Percentiles rank a stretch among this genome's conserved stretches.
These are phyloP conservation scores for Thermothelomyces thermophilus DNA, from an alignment of 2,329 filamentous ascomycete genomes.

Conservation along the genomic window DNA sequence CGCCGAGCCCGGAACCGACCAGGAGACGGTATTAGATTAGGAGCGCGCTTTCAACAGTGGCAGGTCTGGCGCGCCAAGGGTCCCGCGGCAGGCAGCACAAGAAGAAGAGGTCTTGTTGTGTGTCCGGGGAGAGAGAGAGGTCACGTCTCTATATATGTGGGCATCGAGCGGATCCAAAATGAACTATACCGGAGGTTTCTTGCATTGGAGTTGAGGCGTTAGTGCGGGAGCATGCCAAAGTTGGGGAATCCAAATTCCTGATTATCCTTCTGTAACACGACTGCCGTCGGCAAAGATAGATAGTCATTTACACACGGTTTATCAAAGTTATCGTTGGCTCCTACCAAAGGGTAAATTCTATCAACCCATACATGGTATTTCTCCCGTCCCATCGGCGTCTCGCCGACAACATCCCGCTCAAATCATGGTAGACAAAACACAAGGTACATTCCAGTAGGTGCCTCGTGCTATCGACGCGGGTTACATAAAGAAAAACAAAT, in stretches of 20 bases:
- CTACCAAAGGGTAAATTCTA: background rate
- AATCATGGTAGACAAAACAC: slow-evolving; percentile 1
- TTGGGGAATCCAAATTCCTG: background rate
- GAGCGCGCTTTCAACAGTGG: too few species aligned
- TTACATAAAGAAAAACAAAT: too few species aligned
- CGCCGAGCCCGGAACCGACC: slow-evolving; percentile 78
- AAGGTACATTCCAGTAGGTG: slow-evolving; percentile 19
- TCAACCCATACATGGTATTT: too few species aligned
- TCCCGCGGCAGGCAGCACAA: too few species aligned
- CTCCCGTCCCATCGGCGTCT: too few species aligned
- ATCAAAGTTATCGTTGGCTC: too few species aligned
- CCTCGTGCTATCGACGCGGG: slow-evolving; percentile 14
- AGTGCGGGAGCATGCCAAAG: background rate
- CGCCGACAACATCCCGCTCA: background rate
- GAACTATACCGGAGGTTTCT: background rate
- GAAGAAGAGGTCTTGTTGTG: too few species aligned
- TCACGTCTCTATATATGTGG: too few species aligned
- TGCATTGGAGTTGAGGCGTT: slow-evolving; percentile 17
- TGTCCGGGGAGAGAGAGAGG: too few species aligned
- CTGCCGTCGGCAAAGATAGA: background rate
- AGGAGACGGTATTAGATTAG: slow-evolving; percentile 58
- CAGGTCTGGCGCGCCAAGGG: too few species aligned
- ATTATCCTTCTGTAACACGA: background rate
- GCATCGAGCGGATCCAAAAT: slow-evolving; percentile 1
- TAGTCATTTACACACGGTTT: too few species aligned